Conservation (phyloP, 1,284 basidiomycete genomes). For the Rhodotorula glutinis region DNA sequence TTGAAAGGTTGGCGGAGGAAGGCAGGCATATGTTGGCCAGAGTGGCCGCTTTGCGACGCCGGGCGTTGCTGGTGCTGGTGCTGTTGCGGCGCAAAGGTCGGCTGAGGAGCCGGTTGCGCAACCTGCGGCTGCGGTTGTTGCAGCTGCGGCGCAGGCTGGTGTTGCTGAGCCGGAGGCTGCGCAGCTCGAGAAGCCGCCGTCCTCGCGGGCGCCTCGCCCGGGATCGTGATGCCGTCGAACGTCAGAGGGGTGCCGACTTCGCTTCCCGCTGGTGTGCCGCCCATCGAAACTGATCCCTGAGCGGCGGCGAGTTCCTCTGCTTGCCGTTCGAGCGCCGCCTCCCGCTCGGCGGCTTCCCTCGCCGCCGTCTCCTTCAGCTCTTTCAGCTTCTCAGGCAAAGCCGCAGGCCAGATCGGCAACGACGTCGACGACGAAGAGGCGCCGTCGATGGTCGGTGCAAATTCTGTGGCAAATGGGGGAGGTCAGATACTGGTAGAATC, state of each 20-base stretch:
- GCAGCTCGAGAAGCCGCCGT: slow-evolving; percentile 15
- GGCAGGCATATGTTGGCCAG: neutral
- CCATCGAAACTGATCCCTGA: neutral
- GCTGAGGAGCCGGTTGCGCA: neutral
- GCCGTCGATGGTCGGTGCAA: slow-evolving; percentile 3
- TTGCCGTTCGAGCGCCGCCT: slow-evolving; percentile 16
- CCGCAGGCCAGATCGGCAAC: slow-evolving; percentile 32
- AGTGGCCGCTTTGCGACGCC: neutral
- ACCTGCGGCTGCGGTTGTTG: neutral
- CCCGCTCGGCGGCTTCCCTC: slow-evolving; percentile 19
- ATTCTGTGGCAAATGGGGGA: slow-evolving; percentile 8
- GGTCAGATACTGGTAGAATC: too few species aligned
- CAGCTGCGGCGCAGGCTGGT: neutral
- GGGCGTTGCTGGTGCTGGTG: neutral
- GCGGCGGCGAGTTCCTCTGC: slow-evolving; percentile 28
- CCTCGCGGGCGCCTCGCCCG: slow-evolving; percentile 15
- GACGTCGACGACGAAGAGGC: slow-evolving; percentile 4
- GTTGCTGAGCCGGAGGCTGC: neutral
- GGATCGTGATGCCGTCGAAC: slow-evolving; percentile 11
- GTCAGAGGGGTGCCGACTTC: slow-evolving; percentile 23
- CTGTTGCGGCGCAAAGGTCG: slow-evolving; percentile 1
- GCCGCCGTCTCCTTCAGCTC: neutral
- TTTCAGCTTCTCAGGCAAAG: slow-evolving; percentile 8
- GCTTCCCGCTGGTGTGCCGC: neutral
- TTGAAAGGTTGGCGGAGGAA: slow-evolving; percentile 13